Evolutionary conservation across 1,284 basidiomycete species (phyloP).

Genomic region (Schizophyllum commune): DNA sequence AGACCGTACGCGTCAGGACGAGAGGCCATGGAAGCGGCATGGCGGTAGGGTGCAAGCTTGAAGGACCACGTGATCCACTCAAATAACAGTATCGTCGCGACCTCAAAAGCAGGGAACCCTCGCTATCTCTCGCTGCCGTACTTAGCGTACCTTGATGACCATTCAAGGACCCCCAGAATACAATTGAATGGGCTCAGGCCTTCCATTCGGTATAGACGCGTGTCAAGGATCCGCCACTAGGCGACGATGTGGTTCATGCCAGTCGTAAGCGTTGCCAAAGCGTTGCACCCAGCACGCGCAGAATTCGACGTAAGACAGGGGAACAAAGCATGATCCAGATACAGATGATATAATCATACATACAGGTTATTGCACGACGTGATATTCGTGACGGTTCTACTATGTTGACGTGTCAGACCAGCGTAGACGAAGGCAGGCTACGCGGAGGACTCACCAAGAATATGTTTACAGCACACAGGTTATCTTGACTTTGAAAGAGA

Average conservation of each 20-base stretch:
- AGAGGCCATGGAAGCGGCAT: background rate
- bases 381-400: background rate
- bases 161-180: no score
- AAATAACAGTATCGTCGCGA: background rate
- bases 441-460: background rate
- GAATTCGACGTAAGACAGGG: background rate
- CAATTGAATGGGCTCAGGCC: no score
- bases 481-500: background rate
- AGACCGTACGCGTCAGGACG: constrained; percentile 5
- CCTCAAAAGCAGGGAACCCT: no score
- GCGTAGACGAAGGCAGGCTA: background rate
- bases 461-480: background rate
- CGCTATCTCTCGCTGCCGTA: no score
- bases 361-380: background rate
- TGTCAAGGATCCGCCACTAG: no score
- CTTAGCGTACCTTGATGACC: no score
- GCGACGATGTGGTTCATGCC: no score
- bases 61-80: background rate
- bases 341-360: background rate
- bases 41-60: background rate
- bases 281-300: background rate
- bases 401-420: background rate
- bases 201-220: no score
- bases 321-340: background rate
- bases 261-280: background rate